Conservation (phyloP, 2,329 filamentous ascomycete genomes). For the Xylariales sp. region DNA sequence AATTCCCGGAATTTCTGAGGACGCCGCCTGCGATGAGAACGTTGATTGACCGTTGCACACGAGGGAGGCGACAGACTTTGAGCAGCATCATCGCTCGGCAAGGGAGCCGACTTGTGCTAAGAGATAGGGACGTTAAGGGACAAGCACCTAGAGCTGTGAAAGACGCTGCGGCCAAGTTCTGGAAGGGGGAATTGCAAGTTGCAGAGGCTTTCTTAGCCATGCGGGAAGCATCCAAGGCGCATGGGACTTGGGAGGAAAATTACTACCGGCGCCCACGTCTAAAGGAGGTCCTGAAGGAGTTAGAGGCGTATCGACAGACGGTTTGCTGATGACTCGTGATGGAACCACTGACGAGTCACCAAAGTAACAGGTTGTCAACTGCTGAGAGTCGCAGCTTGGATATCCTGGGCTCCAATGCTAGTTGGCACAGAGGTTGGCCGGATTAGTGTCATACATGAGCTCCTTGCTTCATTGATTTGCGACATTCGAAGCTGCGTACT, state of each 20-base stretch:
- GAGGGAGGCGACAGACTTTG: conserved; percentile 40
- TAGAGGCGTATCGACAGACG: conserved; percentile 17
- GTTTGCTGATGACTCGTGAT: too few relatives aligned
- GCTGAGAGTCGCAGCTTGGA: too few relatives aligned
- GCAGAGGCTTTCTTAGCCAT: conserved; percentile 42
- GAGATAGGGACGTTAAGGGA: conserved; percentile 25
- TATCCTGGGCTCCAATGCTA: too few relatives aligned
- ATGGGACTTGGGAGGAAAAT: conserved; percentile 45
- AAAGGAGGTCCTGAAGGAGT: conserved; percentile 33
- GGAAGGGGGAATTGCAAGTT: conserved; percentile 41
- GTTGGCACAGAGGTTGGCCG: too few relatives aligned
- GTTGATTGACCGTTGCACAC: conserved; percentile 49
- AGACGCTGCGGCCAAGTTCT: conserved; percentile 38
- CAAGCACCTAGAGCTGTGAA: conserved; percentile 29
- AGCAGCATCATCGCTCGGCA: conserved; percentile 40
- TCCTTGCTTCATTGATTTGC: too few relatives aligned
- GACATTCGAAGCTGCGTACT: too few relatives aligned
- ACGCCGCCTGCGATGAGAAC: conserved; percentile 41
- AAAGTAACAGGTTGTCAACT: too few relatives aligned
- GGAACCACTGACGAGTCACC: too few relatives aligned
- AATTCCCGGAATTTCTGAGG: conserved; percentile 48
- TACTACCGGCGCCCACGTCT: conserved; percentile 44
- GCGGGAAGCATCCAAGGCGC: conserved; percentile 31
- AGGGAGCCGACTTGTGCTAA: conserved; percentile 41
- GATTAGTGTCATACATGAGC: too few relatives aligned